Evolutionary conservation across 2,329 filamentous ascomycete genomes (phyloP).

Genomic region (Elsinoe arachidis): DNA sequence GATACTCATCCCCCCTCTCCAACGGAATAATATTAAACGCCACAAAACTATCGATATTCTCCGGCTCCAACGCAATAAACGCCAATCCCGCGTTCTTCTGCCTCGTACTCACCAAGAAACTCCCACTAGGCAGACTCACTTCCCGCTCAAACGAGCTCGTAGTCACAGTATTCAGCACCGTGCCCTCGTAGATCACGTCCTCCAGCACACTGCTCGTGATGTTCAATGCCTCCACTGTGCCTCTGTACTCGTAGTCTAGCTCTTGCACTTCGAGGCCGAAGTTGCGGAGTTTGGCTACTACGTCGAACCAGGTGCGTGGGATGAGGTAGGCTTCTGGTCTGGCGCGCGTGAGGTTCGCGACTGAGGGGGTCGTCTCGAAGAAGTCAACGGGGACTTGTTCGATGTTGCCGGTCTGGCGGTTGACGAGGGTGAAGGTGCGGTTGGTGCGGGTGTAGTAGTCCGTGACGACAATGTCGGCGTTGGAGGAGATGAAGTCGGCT

Average conservation of each 20-base stretch:
- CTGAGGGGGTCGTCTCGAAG: slow-evolving; percentile 17
- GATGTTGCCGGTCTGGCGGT: slow-evolving; percentile 17
- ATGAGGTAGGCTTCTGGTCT: slow-evolving; percentile 23
- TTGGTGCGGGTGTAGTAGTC: slow-evolving; percentile 18
- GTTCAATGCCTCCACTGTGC: slow-evolving; percentile 20
- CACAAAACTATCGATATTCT: slow-evolving; percentile 21
- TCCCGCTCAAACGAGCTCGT: slow-evolving; percentile 16
- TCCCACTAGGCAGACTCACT: slow-evolving; percentile 19
- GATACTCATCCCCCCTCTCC: slow-evolving; percentile 21
- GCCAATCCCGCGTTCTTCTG: slow-evolving; percentile 24
- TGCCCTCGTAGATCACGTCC: slow-evolving; percentile 19
- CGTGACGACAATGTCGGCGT: slow-evolving; percentile 19
- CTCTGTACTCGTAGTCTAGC: slow-evolving; percentile 18
- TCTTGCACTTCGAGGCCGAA: slow-evolving; percentile 21
- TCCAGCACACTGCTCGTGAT: slow-evolving; percentile 18
- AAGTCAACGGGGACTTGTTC: slow-evolving; percentile 18
- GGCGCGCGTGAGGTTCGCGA: slow-evolving; percentile 18
- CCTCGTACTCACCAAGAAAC: slow-evolving; percentile 20
- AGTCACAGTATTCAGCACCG: slow-evolving; percentile 20
- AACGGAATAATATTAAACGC: slow-evolving; percentile 21
- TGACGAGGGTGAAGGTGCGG: slow-evolving; percentile 19
- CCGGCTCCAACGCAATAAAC: slow-evolving; percentile 23
- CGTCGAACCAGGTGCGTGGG: slow-evolving; percentile 20
- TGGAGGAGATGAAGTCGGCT: slow-evolving; percentile 18
- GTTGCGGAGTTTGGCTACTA: slow-evolving; percentile 19